Evolutionary conservation across 495 filamentous ascomycete species (phyloP).

Genomic region (Rusavskia elegans): DNA sequence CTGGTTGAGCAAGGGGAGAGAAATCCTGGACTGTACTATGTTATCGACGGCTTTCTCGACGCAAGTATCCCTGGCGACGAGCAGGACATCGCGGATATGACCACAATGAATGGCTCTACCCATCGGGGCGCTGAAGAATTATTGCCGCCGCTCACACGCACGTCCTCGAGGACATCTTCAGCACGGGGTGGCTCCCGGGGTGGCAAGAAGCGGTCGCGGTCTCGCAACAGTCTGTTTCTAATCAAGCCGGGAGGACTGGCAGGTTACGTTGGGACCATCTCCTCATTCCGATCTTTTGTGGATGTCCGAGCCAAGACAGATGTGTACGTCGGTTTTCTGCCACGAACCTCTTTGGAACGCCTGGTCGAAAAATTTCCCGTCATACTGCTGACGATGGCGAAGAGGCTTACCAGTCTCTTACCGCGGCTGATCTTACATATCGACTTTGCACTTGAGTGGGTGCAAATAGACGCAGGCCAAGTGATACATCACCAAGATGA

Average conservation of each 20-base stretch:
- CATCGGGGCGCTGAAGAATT: constrained; percentile 22
- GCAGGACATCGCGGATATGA: constrained; percentile 24
- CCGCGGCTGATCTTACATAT: constrained; percentile 91
- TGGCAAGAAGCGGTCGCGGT: constrained; percentile 27
- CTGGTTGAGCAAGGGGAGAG: constrained; percentile 95
- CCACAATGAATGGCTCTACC: constrained; percentile 16
- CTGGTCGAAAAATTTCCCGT: constrained; percentile 88
- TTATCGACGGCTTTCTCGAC: constrained; percentile 92
- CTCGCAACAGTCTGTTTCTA: constrained; percentile 64
- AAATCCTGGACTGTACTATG: constrained; percentile 92
- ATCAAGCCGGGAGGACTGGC: constrained; percentile 93
- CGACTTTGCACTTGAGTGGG: constrained; percentile 95
- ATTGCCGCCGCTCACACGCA: constrained; percentile 33
- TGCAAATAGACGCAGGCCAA: constrained; percentile 87
- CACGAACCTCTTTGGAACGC: constrained; percentile 69
- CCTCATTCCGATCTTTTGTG: constrained; percentile 88
- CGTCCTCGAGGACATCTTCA: constrained; percentile 23
- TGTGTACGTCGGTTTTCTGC: constrained; percentile 93
- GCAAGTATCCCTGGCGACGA: constrained; percentile 59
- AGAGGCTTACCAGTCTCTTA: constrained; percentile 74
- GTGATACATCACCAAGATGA: constrained; percentile 88
- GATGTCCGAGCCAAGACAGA: constrained; percentile 96
- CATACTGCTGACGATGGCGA: constrained; percentile 86
- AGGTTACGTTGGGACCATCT: constrained; percentile 84
- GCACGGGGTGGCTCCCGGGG: constrained; percentile 1